phyloP scores from a whole-genome alignment of 1,284 basidiomycete species.

The Anthracocystis walkeri region DNA sequence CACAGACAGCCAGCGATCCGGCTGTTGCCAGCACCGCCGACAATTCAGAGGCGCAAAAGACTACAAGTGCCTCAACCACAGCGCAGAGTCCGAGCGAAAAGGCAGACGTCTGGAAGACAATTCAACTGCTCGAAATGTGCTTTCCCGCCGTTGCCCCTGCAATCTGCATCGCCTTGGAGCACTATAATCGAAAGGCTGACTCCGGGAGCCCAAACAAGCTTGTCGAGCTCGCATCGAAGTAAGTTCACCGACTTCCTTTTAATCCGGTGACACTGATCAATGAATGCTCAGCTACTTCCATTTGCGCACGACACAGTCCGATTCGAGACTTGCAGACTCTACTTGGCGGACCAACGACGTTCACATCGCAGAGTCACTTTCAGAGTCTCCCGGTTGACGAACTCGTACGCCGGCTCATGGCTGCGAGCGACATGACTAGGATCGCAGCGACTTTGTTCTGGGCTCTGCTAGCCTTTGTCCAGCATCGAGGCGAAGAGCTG shows the following conservation, averaged over 20 bases:
- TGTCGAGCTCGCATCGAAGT: constrained; percentile 17
- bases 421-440: constrained; percentile 21
- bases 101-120: constrained; percentile 6
- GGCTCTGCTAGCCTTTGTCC: constrained; percentile 31
- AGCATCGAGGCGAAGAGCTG: constrained; percentile 30
- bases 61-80: neutral
- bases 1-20: neutral
- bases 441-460: constrained; percentile 25
- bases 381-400: constrained; percentile 6
- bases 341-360: constrained; percentile 1
- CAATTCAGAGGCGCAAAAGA: neutral
- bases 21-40: neutral
- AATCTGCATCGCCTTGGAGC: constrained; percentile 13
- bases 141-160: constrained; percentile 33
- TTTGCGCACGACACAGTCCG: constrained; percentile 11
- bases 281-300: neutral
- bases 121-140: constrained; percentile 15
- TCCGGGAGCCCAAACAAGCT: constrained; percentile 1
- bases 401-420: neutral
- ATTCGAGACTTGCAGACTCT: constrained; percentile 14
- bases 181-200: constrained; percentile 1
- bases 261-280: neutral
- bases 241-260: neutral
- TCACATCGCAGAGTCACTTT: neutral
- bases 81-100: neutral